A percentile compares a stretch with the other conserved stretches of the same genome.
These are phyloP conservation scores for Agrocybe praecox DNA, from an alignment of 768 basidiomycete genomes.

Conservation along the genomic window DNA sequence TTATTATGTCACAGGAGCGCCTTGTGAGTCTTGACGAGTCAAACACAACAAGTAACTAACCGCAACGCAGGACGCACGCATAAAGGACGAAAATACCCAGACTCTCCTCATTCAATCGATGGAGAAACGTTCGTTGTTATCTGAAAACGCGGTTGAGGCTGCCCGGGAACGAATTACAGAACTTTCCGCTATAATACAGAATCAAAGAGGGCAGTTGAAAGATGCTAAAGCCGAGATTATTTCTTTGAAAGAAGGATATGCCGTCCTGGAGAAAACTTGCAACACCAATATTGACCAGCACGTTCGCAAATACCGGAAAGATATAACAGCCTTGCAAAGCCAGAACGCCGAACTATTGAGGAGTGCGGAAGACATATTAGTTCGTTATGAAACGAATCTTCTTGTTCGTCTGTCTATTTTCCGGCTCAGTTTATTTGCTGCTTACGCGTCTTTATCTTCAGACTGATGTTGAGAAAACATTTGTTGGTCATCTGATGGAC, in stretches of 20 bases:
- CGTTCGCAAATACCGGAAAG: conserved; percentile 5
- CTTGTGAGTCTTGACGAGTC: neutral
- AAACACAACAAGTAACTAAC: neutral
- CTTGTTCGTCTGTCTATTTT: conserved; percentile 38
- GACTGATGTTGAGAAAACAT: conserved; percentile 52
- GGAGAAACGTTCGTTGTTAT: neutral
- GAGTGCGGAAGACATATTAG: conserved; percentile 28
- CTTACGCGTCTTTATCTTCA: conserved; percentile 20
- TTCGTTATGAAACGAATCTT: conserved; percentile 46
- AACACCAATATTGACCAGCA: neutral
- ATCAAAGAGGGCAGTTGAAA: neutral
- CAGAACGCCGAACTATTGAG: conserved; percentile 27
- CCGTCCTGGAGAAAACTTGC: conserved; percentile 3
- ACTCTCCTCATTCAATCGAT: neutral
- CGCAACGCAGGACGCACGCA: neutral
- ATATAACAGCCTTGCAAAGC: conserved; percentile 20
- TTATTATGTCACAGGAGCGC: conserved; percentile 7
- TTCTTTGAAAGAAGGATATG: conserved; percentile 8
- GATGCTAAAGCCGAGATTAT: neutral
- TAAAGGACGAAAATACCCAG: neutral
- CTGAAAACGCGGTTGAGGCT: neutral
- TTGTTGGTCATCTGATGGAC: conserved; percentile 47
- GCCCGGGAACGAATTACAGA: neutral
- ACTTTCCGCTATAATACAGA: neutral
- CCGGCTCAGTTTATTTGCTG: neutral